Conservation (phyloP, 805 yeast species). For the Saccharomycopsis sp. region DNA sequence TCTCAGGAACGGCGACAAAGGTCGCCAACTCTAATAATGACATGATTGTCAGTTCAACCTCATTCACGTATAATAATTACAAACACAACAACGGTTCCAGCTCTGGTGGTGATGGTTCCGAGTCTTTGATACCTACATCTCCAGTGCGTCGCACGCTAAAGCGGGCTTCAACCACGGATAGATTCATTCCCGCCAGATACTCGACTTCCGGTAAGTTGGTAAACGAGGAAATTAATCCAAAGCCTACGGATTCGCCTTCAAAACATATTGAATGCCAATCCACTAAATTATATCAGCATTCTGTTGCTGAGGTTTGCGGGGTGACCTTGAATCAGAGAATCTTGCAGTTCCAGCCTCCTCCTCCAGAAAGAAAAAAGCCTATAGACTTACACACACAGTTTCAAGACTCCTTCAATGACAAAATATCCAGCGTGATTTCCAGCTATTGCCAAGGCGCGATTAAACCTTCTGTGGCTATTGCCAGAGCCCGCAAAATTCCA, state of each 20-base stretch:
- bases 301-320: slow-evolving; percentile 95
- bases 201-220: slow-evolving; percentile 41
- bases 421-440: slow-evolving; percentile 23
- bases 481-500: slow-evolving; percentile 67
- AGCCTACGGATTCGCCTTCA: slow-evolving; percentile 41
- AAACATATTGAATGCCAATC: slow-evolving; percentile 39
- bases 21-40: slow-evolving; percentile 1
- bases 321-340: slow-evolving; percentile 75
- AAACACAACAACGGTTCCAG: not conserved
- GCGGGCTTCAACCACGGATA: slow-evolving; percentile 38
- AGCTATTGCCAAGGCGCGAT: slow-evolving; percentile 22
- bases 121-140: not conserved
- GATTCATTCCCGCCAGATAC: slow-evolving; percentile 56
- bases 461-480: slow-evolving; percentile 25
- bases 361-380: slow-evolving; percentile 52
- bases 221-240: slow-evolving; percentile 33
- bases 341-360: slow-evolving; percentile 76
- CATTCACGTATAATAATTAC: not conserved
- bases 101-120: not conserved
- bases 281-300: slow-evolving; percentile 51
- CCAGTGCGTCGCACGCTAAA: slow-evolving; percentile 18
- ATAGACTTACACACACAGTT: slow-evolving; percentile 30
- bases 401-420: slow-evolving; percentile 20
- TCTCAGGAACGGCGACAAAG: not conserved
- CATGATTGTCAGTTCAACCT: not conserved